phyloP scores from a whole-genome alignment of 192 early-diverging fungal species.

The Entrophospora sp. region DNA sequence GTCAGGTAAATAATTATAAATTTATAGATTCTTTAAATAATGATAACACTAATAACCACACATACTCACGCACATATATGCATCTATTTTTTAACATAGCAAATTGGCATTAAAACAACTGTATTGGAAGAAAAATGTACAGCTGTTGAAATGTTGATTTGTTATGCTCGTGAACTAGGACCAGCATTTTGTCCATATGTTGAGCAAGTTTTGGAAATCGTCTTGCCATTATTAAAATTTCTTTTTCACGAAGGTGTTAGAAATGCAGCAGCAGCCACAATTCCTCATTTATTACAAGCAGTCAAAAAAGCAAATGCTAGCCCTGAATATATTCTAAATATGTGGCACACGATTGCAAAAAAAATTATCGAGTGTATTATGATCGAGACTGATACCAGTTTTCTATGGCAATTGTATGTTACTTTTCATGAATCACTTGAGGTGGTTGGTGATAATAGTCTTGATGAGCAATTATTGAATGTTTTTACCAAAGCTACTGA shows the following conservation, averaged over 20 bases:
- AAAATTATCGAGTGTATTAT: slow-evolving; percentile 74
- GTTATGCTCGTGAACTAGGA: slow-evolving; percentile 89
- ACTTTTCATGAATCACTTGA: slow-evolving; percentile 71
- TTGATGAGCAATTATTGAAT: slow-evolving; percentile 58
- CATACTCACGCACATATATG: no score
- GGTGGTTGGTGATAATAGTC: slow-evolving; percentile 51
- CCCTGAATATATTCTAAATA: slow-evolving; percentile 44
- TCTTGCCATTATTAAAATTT: slow-evolving; percentile 87
- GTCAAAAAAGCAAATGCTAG: slow-evolving; percentile 44
- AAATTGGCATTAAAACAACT: slow-evolving; percentile 92
- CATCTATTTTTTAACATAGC: slow-evolving; percentile 22
- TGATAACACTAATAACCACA: no score
- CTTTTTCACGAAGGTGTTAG: slow-evolving; percentile 97
- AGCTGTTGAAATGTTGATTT: slow-evolving; percentile 95
- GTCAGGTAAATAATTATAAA: slow-evolving; percentile 51
- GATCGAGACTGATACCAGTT: slow-evolving; percentile 72
- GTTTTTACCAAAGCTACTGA: slow-evolving; percentile 60
- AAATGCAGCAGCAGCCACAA: slow-evolving; percentile 70
- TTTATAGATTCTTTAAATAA: no score
- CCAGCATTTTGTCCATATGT: slow-evolving; percentile 83
- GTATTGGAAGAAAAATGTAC: slow-evolving; percentile 97
- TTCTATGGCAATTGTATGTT: slow-evolving; percentile 67
- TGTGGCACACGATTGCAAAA: slow-evolving; percentile 67
- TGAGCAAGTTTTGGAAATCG: slow-evolving; percentile 71
- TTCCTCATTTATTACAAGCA: slow-evolving; percentile 70